Evolutionary conservation across 768 basidiomycete genomes (phyloP), one percentile per base, ranked within the genome.

Genomic region (Termitomyces sp.): DNA sequence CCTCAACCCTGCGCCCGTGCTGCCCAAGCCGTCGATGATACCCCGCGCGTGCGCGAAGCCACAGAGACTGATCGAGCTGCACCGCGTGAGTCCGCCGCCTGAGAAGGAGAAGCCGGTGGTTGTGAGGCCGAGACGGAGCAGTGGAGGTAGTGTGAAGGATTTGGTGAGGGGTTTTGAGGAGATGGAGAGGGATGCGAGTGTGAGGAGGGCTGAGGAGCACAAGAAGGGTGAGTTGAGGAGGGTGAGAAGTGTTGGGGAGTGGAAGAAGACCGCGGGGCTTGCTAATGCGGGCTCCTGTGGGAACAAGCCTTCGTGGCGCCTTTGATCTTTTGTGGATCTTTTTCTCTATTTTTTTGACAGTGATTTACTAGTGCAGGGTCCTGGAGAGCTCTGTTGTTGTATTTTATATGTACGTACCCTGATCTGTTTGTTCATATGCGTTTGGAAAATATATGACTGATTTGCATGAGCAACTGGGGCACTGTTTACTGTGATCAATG

Each of bases 91-190:
- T 23, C 70, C 75, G 15, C 55, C 35, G 31, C 44, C 35, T 30
- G 67, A 69, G 3, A 64, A 64, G 17, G 60, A 63, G 17, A 58
- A 62, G 42, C 51, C 64, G 21, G 60, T 59, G 10, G 59, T 65
- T 1, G 60, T 67, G 23, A 67, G 72, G 46, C 73, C 72, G n/a
- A 71, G 88, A 56, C 73, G 84, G 63, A 83, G 80, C 57, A 88
- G 89, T 63, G 81, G 80, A 14, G 76, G 78, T 50, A 89, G 87
- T 62, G 89, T 91, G 56, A 88, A 79, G 69, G 88, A 91, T 51
- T 67, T 91, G 53, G 81, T 90, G 51, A 76, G 70, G 66, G 78
- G 73, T 31, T 91, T 84, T 63, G 87, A 91, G 68, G 68, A 66
- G 46, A 54, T 64, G 50, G 65, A 66, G 44, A 50, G 58, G 62